Percentiles rank a stretch among this genome's conserved stretches.
These are phyloP conservation scores for Pichia membranifaciens DNA, from an alignment of 805 yeast species.

Conservation along the genomic window DNA sequence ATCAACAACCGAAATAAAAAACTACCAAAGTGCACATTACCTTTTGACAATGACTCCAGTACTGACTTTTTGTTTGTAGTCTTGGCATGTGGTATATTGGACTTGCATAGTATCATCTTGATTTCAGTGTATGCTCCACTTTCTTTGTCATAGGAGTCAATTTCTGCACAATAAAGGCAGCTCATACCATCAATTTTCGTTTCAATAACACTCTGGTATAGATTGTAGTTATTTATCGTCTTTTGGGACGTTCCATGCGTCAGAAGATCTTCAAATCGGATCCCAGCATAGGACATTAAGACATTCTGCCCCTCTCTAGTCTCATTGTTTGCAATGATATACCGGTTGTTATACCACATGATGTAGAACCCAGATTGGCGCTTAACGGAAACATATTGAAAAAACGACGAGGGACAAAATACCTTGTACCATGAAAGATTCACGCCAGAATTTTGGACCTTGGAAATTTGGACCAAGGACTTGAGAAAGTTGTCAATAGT, in stretches of 20 bases:
- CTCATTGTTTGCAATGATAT: slow-evolving; percentile 12
- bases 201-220: slow-evolving; percentile 11
- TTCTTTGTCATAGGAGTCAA: slow-evolving; percentile 8
- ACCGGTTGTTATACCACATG: slow-evolving; percentile 2
- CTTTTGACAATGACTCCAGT: slow-evolving; percentile 6
- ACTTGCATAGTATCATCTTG: slow-evolving; percentile 14
- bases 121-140: slow-evolving; percentile 14
- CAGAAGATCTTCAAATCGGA: slow-evolving; percentile 19
- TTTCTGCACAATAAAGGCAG: slow-evolving; percentile 15
- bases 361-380: slow-evolving; percentile 10
- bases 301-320: slow-evolving; percentile 11
- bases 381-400: slow-evolving; percentile 11
- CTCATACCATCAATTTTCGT: slow-evolving; percentile 5
- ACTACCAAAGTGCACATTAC: slow-evolving; percentile 10
- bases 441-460: not conserved
- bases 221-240: slow-evolving; percentile 13
- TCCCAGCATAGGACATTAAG: slow-evolving; percentile 16
- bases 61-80: slow-evolving; percentile 2
- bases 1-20: slow-evolving; percentile 8
- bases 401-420: slow-evolving; percentile 14
- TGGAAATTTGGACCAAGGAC: not conserved
- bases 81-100: slow-evolving; percentile 6
- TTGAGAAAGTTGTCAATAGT: slow-evolving; percentile 7
- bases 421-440: slow-evolving; percentile 1
- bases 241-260: slow-evolving; percentile 8